Base-by-base conservation (phyloP, 176 grass and related monocot genomes). In the Avena atlantica region DNA sequence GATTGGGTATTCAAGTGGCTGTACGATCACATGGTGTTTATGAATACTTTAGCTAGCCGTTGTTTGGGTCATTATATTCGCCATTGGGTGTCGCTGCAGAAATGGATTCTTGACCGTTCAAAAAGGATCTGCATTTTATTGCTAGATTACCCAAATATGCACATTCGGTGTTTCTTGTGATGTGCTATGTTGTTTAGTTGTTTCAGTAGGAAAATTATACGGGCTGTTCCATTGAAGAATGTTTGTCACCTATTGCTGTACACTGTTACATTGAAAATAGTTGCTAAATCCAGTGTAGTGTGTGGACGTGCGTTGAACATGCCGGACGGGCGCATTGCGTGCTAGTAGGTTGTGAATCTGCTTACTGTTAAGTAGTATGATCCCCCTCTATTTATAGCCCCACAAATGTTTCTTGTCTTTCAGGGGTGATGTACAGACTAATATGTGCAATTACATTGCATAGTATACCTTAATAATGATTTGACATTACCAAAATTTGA, bases 251-350 rank as follows among this genome's bases (percentile, higher is more conserved):
- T 74, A 56, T 12, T 56, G 1, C 23, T 81, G 23, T 59, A 19
- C 74, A 51, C 37, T 60, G 69, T 78, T 89, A 63, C n/a, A 83
- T 88, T 88, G 37, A 67, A 70, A 70, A 59, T 83, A 40, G 36
- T 48, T 58, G 50, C 2, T 12, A 2, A 21, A 16, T 27, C 12
- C 17, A 11, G 40, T 72, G 25, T 50, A 49, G 36, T 27, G 14
- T 61, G 64, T 9, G 5, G 74, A 20, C 25, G 50, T 84, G 9
- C 40, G 81, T 9, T 21, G 20, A 49, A 51, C 19, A 40, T 0
- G 1, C 19, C 9, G 2, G 45, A 16, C 45, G 68, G 1, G 19
- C 13, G 1, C 87, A 67, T 76, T 58, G 36, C 36, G 68, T 77
- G 11, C 42, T 83, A 19, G 20, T 45, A 83, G 52, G 51, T 11